Percentiles rank a stretch among this genome's conserved stretches.
Evolutionary conservation across 2,329 filamentous ascomycete species (phyloP).

Genomic region (Coniochaeta ligniaria): DNA sequence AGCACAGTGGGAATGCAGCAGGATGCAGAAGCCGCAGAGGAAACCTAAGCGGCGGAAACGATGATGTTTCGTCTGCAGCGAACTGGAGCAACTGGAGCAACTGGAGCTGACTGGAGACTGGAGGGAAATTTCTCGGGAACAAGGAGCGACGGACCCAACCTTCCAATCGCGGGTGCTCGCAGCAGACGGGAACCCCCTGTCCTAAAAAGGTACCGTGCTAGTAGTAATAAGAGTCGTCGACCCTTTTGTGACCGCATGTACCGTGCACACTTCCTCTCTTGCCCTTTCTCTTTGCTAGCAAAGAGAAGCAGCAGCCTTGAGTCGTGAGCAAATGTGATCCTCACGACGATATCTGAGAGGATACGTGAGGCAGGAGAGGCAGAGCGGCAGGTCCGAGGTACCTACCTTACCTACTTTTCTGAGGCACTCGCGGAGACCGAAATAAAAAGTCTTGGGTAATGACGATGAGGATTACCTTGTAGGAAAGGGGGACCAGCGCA

Average conservation of each 20-base stretch:
- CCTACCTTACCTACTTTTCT: too few species aligned
- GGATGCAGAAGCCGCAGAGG: background rate
- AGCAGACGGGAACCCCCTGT: background rate
- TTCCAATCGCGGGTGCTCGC: background rate
- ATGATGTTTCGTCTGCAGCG: background rate
- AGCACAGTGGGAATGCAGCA: background rate
- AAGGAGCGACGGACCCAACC: background rate
- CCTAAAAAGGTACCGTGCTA: background rate
- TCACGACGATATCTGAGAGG: too few species aligned
- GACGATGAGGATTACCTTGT: background rate
- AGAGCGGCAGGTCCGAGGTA: background rate
- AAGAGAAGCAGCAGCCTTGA: too few species aligned
- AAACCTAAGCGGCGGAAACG: background rate
- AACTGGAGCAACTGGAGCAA: background rate
- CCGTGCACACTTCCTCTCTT: background rate
- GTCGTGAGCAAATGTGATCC: too few species aligned
- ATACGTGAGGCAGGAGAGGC: too few species aligned
- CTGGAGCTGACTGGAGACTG: background rate
- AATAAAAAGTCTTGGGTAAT: conserved; percentile 2
- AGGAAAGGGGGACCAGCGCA: background rate
- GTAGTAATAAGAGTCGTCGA: background rate
- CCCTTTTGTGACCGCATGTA: too few species aligned
- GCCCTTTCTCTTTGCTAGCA: background rate
- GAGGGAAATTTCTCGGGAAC: conserved; percentile 4
- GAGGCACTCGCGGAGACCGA: background rate